These are phyloP conservation scores for Zychaea mexicana DNA, from an alignment of 371 early-diverging fungal genomes.

Conservation along the genomic window DNA sequence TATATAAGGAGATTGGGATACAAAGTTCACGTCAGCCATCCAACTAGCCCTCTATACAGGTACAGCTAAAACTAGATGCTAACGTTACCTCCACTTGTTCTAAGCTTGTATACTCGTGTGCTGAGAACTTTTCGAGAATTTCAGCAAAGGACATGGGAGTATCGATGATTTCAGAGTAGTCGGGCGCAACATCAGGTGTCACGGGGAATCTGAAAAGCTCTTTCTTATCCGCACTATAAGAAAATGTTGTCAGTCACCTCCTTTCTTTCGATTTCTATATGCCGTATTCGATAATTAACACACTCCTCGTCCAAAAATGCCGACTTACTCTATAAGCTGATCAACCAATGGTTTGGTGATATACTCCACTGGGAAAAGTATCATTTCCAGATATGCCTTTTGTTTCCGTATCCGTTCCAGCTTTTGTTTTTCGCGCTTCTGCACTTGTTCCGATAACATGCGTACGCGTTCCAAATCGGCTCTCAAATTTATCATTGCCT, in stretches of 20 bases:
- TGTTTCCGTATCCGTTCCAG: slow-evolving; percentile 63
- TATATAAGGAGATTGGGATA: too few relatives aligned
- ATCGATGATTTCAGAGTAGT: slow-evolving; percentile 76
- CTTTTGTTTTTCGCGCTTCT: slow-evolving; percentile 87
- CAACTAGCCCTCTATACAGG: too few relatives aligned
- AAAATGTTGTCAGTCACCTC: not conserved
- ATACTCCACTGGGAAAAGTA: slow-evolving; percentile 75
- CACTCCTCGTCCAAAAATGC: not conserved
- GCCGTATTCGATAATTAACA: too few relatives aligned
- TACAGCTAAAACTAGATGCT: not conserved
- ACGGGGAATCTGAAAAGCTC: slow-evolving; percentile 70
- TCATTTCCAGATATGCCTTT: slow-evolving; percentile 66
- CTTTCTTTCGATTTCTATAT: too few relatives aligned
- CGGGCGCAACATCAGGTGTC: slow-evolving; percentile 75
- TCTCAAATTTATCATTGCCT: slow-evolving; percentile 63
- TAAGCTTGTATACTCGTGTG: slow-evolving; percentile 36
- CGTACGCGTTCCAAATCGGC: slow-evolving; percentile 89
- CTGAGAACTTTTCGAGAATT: slow-evolving; percentile 46
- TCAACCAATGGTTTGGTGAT: slow-evolving; percentile 63
- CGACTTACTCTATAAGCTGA: slow-evolving; percentile 65
- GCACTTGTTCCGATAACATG: slow-evolving; percentile 82
- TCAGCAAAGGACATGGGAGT: slow-evolving; percentile 62
- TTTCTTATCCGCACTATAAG: slow-evolving; percentile 43
- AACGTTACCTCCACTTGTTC: slow-evolving; percentile 45
- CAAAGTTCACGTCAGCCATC: too few relatives aligned